These are phyloP conservation scores for Fusarium nelsonii DNA, from an alignment of 2,329 filamentous ascomycete species.

Conservation along the genomic window DNA sequence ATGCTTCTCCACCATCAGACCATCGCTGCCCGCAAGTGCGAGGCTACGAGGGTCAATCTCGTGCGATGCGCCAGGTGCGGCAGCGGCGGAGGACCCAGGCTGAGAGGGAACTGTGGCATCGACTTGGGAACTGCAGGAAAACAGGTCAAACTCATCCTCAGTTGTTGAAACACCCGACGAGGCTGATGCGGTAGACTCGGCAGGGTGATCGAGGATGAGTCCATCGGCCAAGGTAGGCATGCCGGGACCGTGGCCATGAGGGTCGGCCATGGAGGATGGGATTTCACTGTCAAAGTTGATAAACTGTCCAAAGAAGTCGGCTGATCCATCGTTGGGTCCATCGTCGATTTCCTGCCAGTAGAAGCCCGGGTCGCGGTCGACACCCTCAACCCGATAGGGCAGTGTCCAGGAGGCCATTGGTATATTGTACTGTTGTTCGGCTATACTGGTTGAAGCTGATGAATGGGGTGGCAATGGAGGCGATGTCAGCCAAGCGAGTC, in stretches of 20 bases:
- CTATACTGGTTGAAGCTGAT: constrained; percentile 17
- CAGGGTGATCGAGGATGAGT: constrained; percentile 48
- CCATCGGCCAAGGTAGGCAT: constrained; percentile 47
- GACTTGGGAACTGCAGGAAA: constrained; percentile 52
- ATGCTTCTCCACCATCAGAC: constrained; percentile 35
- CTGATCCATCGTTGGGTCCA: constrained; percentile 47
- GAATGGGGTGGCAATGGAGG: constrained; percentile 25
- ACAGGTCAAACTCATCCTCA: constrained; percentile 54
- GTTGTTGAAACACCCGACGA: constrained; percentile 54
- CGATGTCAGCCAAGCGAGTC: constrained; percentile 38
- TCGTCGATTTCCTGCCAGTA: constrained; percentile 53
- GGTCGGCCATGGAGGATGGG: constrained; percentile 39
- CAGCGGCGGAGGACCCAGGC: constrained; percentile 29
- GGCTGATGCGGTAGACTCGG: constrained; percentile 52
- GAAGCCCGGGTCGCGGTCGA: constrained; percentile 53
- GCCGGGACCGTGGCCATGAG: constrained; percentile 39
- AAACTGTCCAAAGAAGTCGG: constrained; percentile 55
- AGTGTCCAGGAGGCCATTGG: constrained; percentile 55
- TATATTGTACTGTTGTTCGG: constrained; percentile 23
- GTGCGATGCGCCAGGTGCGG: constrained; percentile 32
- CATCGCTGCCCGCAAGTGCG: constrained; percentile 35
- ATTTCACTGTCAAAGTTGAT: constrained; percentile 53
- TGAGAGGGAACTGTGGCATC: constrained; percentile 45
- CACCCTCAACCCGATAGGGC: constrained; percentile 52
- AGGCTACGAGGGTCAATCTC: constrained; percentile 51